Evolutionary conservation across 179 eudicot species (phyloP), one percentile per base, ranked within the genome.

Genomic region (Camellia oleifera): DNA sequence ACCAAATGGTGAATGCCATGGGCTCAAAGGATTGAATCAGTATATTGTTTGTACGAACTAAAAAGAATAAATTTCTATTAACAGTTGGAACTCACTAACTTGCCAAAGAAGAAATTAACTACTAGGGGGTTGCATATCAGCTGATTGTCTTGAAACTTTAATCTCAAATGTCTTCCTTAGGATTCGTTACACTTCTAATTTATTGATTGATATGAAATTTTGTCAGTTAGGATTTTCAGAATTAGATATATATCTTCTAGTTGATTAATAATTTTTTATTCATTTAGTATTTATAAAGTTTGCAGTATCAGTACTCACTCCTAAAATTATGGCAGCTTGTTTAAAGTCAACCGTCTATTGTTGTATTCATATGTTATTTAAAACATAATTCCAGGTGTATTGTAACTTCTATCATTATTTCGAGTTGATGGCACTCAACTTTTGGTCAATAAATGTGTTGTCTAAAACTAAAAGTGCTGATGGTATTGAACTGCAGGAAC

Each of bases 401-500:
- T 9, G 14, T 20, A 23, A 23, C 60, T 23, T 50, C 10, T 0
- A 53, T 7, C 46, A 8, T 52, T 32, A 14, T 56, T 72, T 57
- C 40, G 13, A 56, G 14, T 13, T 74, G 13, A 74, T 56, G 42
- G 46, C 48, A 26, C 7, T 23, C 4, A 53, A 9, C 3, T 8
- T 53, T 54, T 23, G 15, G 58, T 73, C 23, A 54, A 26, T 73
- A 54, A 72, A 18, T 52, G 9, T 12, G n/a, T 63, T 14, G 5
- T 32, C 40, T 32, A 32, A 32, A 32, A 32, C 40, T 61, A 76
- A 57, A 32, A 18, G 10, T 1, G 17, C 46, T 65, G 61, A 48
- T 75, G 63, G 3, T 66, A 26, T 70, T 69, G 56, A 20, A 63
- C 67, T 86, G 86, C 91, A 95, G 98, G 99, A 94, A 71, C 96